These are phyloP conservation scores for Beta vulgaris DNA, from an alignment of 148 eudicot species.

Conservation along the genomic window DNA sequence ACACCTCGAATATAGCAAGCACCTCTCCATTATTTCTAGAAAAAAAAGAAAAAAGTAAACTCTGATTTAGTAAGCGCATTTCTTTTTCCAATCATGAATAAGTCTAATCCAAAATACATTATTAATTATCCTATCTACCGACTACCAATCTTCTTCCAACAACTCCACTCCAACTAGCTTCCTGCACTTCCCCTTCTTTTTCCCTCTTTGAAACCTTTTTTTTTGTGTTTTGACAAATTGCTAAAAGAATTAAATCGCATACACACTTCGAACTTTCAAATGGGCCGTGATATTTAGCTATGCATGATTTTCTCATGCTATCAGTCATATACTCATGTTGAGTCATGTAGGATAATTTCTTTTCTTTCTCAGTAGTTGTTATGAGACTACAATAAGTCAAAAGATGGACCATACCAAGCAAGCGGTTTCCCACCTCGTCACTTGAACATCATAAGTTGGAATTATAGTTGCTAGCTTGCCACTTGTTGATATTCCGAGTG, in stretches of 20 bases:
- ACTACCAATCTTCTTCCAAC: not conserved
- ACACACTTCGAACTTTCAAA: not conserved
- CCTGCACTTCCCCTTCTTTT: not conserved
- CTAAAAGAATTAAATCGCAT: not conserved
- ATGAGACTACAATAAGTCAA: slow-evolving; percentile 6
- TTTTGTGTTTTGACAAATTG: not conserved
- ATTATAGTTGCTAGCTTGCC: too few relatives aligned
- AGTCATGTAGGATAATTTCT: not conserved
- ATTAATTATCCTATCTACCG: not conserved
- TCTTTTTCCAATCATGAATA: not conserved
- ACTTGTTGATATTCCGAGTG: too few relatives aligned
- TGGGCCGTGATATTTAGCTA: not conserved
- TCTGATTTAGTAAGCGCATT: not conserved
- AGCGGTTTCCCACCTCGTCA: too few relatives aligned
- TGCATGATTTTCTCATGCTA: not conserved
- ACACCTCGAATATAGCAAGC: too few relatives aligned
- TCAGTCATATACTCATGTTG: too few relatives aligned
- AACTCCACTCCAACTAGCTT: not conserved
- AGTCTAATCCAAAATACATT: not conserved
- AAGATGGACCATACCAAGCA: too few relatives aligned
- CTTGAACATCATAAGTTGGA: too few relatives aligned
- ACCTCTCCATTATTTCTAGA: not conserved
- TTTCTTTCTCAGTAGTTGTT: not conserved
- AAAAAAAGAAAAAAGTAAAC: not conserved
- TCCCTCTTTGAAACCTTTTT: not conserved